Base-by-base conservation (phyloP, 805 yeast genomes). In the Candida ovalis region DNA sequence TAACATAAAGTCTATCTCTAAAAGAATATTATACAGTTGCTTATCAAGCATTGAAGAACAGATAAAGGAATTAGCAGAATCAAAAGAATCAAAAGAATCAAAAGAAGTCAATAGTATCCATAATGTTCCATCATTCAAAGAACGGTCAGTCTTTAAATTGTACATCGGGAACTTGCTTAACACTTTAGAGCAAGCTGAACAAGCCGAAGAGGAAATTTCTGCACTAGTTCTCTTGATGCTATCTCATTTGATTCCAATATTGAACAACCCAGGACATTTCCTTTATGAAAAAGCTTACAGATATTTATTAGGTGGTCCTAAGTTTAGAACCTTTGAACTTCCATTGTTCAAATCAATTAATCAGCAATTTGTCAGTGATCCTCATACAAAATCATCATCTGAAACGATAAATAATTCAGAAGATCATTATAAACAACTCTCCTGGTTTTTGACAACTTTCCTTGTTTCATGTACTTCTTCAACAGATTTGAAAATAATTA, bases 231-330 rank as follows among this genome's bases (percentile, higher is more conserved):
- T 85, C 66, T 67, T 72, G 17, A 61, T 80, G 46, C 64, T 83
- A 36, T 76, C 88, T 0, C 74, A 77, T 44, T 61, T 89, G 35
- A 67, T 81, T 3, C 77, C 80, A 2, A 70, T 88, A 1, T 62
- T 88, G 49, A 63, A 73, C 5, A 80, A 83, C 51, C 96, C 97
- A 0, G 80, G 82, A 0, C 92, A 88, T 52, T 76, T 74, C 56
- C 63, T 92, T 19, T 87, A 84, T 63, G 96, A 90, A 53, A 80
- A 80, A 54, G 79, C 81, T 0, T 80, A 74, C 56, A 76, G 84
- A 49, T 88, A 82, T 75, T 72, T 90, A 10, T 68, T 88, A 33
- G 68, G 78, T 4, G 77, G 79, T 35, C 83, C 88, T 3, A 62
- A 60, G 15, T 59, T 76, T 42, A 67, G 67, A 50, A 45, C 59